Evolutionary conservation across 306 rosid genomes (phyloP).

Genomic region (Clitoria ternatea): DNA sequence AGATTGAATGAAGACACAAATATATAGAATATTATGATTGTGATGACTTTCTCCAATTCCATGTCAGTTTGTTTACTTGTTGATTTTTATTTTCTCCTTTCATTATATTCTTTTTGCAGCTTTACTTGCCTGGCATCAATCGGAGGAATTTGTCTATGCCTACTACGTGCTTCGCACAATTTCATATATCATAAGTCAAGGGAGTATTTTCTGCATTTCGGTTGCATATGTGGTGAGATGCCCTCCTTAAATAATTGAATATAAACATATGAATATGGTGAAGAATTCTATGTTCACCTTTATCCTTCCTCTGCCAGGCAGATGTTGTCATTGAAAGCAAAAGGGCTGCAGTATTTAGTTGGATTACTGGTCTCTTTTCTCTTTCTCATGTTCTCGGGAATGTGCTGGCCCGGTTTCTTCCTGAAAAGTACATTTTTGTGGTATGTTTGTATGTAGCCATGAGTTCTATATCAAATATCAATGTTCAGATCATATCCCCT

Average conservation of each 20-base stretch:
- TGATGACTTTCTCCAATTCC: background rate
- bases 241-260: constrained; percentile 6
- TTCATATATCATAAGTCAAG: constrained; percentile 62
- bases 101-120: constrained; percentile 31
- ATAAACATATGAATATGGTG: background rate
- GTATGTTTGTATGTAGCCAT: constrained; percentile 28
- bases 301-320: constrained; percentile 38
- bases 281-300: constrained; percentile 9
- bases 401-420: constrained; percentile 54
- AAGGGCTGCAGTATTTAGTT: constrained; percentile 61
- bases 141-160: constrained; percentile 56
- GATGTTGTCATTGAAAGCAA: constrained; percentile 50
- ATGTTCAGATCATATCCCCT: background rate
- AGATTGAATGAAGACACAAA: background rate
- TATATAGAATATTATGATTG: background rate
- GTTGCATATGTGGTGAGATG: constrained; percentile 60
- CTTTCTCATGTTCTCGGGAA: constrained; percentile 61
- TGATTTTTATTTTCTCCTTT: background rate
- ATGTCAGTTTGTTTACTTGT: background rate
- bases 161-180: constrained; percentile 55
- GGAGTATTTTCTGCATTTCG: constrained; percentile 64
- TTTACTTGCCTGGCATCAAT: constrained; percentile 50
- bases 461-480: background rate
- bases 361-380: constrained; percentile 66
- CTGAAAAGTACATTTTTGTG: constrained; percentile 45